phyloP scores from a whole-genome alignment of 1,284 basidiomycete species.

The Puccinia polysora region DNA sequence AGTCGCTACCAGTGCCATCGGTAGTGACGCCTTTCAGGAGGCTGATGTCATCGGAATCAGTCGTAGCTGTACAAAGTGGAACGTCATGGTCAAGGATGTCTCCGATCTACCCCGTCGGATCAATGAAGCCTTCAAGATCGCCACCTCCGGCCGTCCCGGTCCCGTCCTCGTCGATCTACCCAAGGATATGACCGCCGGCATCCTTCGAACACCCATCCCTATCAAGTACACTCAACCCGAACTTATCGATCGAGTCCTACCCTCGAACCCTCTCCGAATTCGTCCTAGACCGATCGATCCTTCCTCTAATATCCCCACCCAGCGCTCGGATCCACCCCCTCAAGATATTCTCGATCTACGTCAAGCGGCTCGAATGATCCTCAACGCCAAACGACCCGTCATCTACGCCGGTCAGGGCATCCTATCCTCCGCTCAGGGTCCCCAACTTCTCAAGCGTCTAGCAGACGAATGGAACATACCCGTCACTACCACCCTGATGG shows the following conservation, averaged over 20 bases:
- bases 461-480: conserved; percentile 85
- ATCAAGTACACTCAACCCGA: conserved; percentile 84
- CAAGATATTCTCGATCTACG: conserved; percentile 62
- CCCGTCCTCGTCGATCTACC: conserved; percentile 96
- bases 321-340: conserved; percentile 45
- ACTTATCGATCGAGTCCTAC: conserved; percentile 66
- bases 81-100: conserved; percentile 99
- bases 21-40: conserved; percentile 97
- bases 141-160: conserved; percentile 89
- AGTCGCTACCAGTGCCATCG: conserved; percentile 95
- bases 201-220: conserved; percentile 79
- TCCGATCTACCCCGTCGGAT: conserved; percentile 88
- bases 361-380: conserved; percentile 83
- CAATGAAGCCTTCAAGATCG: conserved; percentile 99
- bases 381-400: conserved; percentile 81
- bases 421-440: conserved; percentile 74
- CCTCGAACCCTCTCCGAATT: conserved; percentile 58
- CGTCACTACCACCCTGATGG: conserved; percentile 92
- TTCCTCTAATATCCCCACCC: conserved; percentile 36
- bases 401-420: conserved; percentile 94
- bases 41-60: conserved; percentile 96
- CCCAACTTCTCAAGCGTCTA: conserved; percentile 74
- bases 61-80: conserved; percentile 97
- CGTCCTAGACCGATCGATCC: conserved; percentile 53
- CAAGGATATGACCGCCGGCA: conserved; percentile 92